These are phyloP conservation scores for Serpula lacrymans DNA, from an alignment of 768 basidiomycete genomes.

Conservation along the genomic window DNA sequence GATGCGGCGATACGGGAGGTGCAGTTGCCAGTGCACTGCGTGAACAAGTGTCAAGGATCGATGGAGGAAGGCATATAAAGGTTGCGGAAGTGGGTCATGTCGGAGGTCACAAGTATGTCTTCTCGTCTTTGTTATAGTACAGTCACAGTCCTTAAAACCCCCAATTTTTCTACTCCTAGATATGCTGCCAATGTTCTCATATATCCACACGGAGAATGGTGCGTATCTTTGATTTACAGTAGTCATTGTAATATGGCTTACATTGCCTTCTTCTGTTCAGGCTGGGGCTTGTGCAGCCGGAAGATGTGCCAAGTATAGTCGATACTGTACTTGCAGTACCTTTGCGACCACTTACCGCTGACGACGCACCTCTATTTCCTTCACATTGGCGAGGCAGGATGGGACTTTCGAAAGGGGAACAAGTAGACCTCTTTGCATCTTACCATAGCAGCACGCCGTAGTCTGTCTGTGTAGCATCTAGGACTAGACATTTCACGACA, in stretches of 20 bases:
- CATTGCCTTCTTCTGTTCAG: constrained; percentile 29
- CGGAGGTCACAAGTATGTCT: constrained; percentile 76
- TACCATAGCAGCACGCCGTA: too few species aligned
- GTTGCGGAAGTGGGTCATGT: constrained; percentile 75
- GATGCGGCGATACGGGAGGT: constrained; percentile 68
- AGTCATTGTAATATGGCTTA: background rate
- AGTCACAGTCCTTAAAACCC: constrained; percentile 1
- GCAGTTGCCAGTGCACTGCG: constrained; percentile 51
- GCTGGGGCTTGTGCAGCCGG: constrained; percentile 58
- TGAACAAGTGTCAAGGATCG: constrained; percentile 42
- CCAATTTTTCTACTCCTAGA: constrained; percentile 31
- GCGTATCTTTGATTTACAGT: constrained; percentile 14
- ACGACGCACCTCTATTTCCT: constrained; percentile 38
- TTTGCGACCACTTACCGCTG: constrained; percentile 21
- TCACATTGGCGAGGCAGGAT: constrained; percentile 70
- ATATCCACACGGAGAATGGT: constrained; percentile 76
- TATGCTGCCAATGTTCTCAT: constrained; percentile 68
- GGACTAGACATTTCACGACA: too few species aligned
- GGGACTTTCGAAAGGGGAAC: constrained; percentile 59
- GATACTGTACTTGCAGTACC: constrained; percentile 37
- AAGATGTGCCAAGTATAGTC: constrained; percentile 54
- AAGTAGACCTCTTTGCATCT: constrained; percentile 41
- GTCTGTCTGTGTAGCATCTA: too few species aligned
- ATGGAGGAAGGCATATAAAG: constrained; percentile 32
- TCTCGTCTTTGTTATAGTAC: background rate